These are phyloP conservation scores for Trichopus zeylanicus DNA, from an alignment of 116 monocot species.

Conservation along the genomic window DNA sequence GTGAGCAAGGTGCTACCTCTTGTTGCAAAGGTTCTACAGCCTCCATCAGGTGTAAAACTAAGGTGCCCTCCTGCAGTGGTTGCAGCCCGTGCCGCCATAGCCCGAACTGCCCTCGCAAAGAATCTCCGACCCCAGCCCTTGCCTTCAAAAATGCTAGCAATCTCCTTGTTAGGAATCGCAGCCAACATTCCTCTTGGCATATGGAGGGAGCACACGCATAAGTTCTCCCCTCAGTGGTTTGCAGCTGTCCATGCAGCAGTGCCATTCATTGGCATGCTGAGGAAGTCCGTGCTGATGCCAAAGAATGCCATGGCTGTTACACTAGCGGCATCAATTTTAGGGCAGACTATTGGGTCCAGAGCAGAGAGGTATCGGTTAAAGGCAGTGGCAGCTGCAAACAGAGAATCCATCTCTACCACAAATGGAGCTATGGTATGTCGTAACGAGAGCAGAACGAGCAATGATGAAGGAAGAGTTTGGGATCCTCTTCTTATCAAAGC, in stretches of 20 bases:
- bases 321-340: constrained; percentile 82
- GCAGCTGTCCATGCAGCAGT: constrained; percentile 93
- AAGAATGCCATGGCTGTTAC: constrained; percentile 91
- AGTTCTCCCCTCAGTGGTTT: constrained; percentile 45
- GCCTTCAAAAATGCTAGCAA: constrained; percentile 69
- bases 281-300: constrained; percentile 89
- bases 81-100: constrained; percentile 74
- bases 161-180: constrained; percentile 81
- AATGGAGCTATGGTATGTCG: neutral
- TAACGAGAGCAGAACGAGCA: constrained; percentile 21
- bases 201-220: constrained; percentile 78
- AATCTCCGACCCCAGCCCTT: constrained; percentile 87
- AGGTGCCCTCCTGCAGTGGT: constrained; percentile 73
- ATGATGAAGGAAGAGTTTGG: constrained; percentile 25
- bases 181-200: constrained; percentile 83
- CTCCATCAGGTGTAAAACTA: constrained; percentile 64
- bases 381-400: constrained; percentile 8
- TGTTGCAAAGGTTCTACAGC: constrained; percentile 69
- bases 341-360: constrained; percentile 84
- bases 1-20: constrained; percentile 65
- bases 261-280: constrained; percentile 88
- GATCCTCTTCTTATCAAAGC: constrained; percentile 19
- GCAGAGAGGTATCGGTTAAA: constrained; percentile 71
- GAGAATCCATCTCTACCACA: neutral
- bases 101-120: constrained; percentile 68